A percentile compares a stretch with the other conserved stretches of the same genome.
Evolutionary conservation across 805 yeast species (phyloP).

Genomic region (Saccharomycopsis fibuligera): DNA sequence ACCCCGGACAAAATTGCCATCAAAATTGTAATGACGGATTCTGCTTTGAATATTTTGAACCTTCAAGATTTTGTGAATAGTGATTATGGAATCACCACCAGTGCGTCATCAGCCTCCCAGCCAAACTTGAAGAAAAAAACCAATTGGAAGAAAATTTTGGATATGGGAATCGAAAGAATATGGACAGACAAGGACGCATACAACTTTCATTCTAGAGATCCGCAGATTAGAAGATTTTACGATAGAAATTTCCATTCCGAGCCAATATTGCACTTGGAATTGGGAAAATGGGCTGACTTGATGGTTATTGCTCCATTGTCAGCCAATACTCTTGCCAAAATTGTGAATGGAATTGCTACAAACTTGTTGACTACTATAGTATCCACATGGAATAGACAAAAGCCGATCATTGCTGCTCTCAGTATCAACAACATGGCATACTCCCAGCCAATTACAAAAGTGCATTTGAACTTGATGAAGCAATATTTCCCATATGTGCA

Average conservation of each 20-base stretch:
- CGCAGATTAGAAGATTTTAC: slow-evolving; percentile 1
- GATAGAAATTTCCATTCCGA: slow-evolving; percentile 31
- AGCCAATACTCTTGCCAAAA: slow-evolving; percentile 72
- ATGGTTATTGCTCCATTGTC: slow-evolving; percentile 70
- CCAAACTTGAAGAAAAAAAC: slow-evolving; percentile 13
- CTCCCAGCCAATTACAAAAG: slow-evolving; percentile 69
- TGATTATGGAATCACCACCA: no score
- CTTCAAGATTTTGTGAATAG: neutral
- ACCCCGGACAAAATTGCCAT: slow-evolving; percentile 68
- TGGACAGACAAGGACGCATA: slow-evolving; percentile 17
- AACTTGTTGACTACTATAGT: slow-evolving; percentile 67
- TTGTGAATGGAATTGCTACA: slow-evolving; percentile 71
- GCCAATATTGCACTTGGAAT: slow-evolving; percentile 70
- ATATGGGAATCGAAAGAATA: slow-evolving; percentile 16
- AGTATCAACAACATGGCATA: slow-evolving; percentile 82
- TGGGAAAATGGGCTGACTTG: slow-evolving; percentile 81
- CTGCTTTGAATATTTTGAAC: slow-evolving; percentile 11
- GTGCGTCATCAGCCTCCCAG: neutral
- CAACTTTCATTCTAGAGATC: slow-evolving; percentile 5
- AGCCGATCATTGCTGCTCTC: slow-evolving; percentile 72
- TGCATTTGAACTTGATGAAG: slow-evolving; percentile 52
- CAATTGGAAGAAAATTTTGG: slow-evolving; percentile 17
- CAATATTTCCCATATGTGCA: slow-evolving; percentile 76
- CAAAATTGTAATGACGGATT: slow-evolving; percentile 70
- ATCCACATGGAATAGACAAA: slow-evolving; percentile 70